These are phyloP conservation scores for Cryptomeria japonica DNA, from an alignment of 75 land plant genomes.

Conservation along the genomic window DNA sequence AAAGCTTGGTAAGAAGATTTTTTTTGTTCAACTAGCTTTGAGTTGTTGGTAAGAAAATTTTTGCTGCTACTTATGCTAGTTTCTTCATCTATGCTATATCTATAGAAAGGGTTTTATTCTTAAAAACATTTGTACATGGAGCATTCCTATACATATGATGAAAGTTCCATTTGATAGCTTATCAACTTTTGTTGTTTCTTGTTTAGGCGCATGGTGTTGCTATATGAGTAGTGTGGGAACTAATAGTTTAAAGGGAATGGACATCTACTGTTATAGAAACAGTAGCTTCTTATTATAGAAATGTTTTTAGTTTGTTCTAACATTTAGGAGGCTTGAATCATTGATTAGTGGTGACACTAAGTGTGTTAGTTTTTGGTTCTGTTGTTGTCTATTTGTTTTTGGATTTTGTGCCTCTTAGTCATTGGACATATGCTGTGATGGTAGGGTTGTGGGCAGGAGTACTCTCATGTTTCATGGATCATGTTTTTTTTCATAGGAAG, in stretches of 20 bases:
- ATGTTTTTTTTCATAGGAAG: not conserved
- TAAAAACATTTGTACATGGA: not conserved
- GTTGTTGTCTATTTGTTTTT: not conserved
- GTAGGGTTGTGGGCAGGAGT: not conserved
- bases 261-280: not conserved
- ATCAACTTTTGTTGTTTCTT: constrained; percentile 13
- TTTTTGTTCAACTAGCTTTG: constrained; percentile 1
- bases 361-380: not conserved
- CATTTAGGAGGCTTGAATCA: not conserved
- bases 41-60: not conserved
- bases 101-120: not conserved
- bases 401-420: not conserved
- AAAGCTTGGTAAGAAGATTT: constrained; percentile 4
- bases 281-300: not conserved
- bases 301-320: too few relatives aligned
- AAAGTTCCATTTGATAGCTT: not conserved
- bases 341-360: not conserved
- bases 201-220: not conserved
- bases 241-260: constrained; percentile 1
- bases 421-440: not conserved
- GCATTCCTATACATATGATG: not conserved
- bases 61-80: not conserved
- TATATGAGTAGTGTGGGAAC: not conserved
- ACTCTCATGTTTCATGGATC: not conserved
- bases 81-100: not conserved